Evolutionary conservation across 148 eudicot genomes (phyloP), one percentile per base, ranked within the genome.

Genomic region (Rhododendron ferrugineum): DNA sequence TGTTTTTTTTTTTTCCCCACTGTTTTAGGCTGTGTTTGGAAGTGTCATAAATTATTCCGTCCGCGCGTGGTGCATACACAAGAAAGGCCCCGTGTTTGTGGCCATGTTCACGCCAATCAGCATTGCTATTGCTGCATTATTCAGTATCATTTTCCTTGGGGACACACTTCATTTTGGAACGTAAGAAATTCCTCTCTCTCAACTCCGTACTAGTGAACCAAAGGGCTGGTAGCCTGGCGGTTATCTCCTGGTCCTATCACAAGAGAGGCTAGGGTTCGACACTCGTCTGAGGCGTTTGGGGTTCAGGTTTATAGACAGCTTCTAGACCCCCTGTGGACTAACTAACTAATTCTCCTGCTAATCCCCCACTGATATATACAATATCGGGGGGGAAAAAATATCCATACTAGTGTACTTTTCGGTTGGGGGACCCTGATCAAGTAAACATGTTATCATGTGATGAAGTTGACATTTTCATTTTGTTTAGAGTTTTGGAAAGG

Each of bases 41-140:
- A 58, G 86, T 42, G 86, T 84, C 14, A 56, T 88, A 13, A 88
- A 81, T 22, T 84, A 14, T 62, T 83, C 84, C 10, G 82, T 66
- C 47, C 83, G 64, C 56, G 88, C 91, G 28, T 91, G 93, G 93
- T 90, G 92, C 86, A 85, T 91, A 13, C 86, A 85, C 26, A 90
- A 76, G 87, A 89, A 85, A 85, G 93, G 92, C 0, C 93, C 93
- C 2, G 90, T 91, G 36, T 91, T 90, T 75, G 92, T 89, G 72
- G 86, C 93, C 54, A 85, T 91, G 89, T 91, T 91, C 78, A 91
- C 89, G 86, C 93, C 93, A 13, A 5, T 91, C 37, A 85, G 91
- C 54, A 86, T 91, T 66, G 91, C 88, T 58, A 85, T 90, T 87
- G 90, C 93, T 87, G 89, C 88, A 16, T 34, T 89, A 49, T n/a